These are phyloP conservation scores for Pseudonitzschia pungens DNA, from an alignment of 108 stramenopile genomes.

Conservation along the genomic window DNA sequence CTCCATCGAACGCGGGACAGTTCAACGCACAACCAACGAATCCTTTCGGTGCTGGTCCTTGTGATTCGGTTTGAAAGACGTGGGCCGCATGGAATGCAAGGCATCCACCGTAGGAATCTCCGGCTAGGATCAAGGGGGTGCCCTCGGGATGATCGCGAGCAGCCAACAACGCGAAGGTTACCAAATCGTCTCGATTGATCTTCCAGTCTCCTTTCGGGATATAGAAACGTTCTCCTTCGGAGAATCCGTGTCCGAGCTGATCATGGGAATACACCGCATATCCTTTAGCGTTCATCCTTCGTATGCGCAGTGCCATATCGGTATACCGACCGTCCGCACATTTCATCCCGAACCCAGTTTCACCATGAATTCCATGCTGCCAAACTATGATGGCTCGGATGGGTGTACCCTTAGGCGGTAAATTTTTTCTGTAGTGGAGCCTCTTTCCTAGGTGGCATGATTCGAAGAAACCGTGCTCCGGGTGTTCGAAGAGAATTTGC, in stretches of 20 bases:
- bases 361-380: constrained; percentile 15
- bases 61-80: constrained; percentile 1
- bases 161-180: constrained; percentile 19
- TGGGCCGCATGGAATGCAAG: constrained; percentile 33
- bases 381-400: constrained; percentile 30
- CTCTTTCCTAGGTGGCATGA: constrained; percentile 19
- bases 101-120: constrained; percentile 43
- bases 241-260: constrained; percentile 44
- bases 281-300: constrained; percentile 2
- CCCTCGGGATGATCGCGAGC: constrained; percentile 20
- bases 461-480: constrained; percentile 40
- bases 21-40: constrained; percentile 26
- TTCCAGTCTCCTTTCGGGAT: constrained; percentile 35
- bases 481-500: constrained; percentile 18
- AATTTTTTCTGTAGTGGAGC: constrained; percentile 38
- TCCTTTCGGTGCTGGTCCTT: constrained; percentile 8
- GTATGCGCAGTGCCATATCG: constrained; percentile 12
- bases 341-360: constrained; percentile 10
- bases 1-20: constrained; percentile 43
- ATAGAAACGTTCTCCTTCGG: constrained; percentile 39
- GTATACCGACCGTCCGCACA: not conserved
- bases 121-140: constrained; percentile 32
- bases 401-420: constrained; percentile 19
- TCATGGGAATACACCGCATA: constrained; percentile 27
- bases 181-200: constrained; percentile 31